Evolutionary conservation across 116 monocot genomes (phyloP).

Genomic region (Thalassia testudinum): DNA sequence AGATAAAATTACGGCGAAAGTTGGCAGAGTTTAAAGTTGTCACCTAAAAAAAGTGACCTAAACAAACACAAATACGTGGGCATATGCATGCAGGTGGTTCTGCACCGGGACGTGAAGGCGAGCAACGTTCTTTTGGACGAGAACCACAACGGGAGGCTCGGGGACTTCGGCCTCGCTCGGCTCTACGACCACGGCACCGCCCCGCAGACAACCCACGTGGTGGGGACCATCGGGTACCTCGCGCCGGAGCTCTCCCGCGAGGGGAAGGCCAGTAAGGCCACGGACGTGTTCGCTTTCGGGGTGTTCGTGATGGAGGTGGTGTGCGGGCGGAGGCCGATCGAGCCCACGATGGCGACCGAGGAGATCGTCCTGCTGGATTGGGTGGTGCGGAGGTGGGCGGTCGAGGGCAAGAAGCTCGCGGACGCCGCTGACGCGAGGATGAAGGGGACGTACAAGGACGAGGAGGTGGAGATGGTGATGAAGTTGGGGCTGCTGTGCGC

Average conservation of each 20-base stretch:
- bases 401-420: background rate
- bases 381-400: constrained; percentile 13
- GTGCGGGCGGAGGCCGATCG: constrained; percentile 28
- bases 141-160: constrained; percentile 5
- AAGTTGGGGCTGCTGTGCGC: constrained; percentile 13
- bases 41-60: no score
- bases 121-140: constrained; percentile 17
- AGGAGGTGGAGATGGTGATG: constrained; percentile 11
- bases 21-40: no score
- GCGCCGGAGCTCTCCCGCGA: constrained; percentile 23
- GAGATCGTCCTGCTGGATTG: constrained; percentile 18
- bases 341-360: background rate
- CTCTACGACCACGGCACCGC: constrained; percentile 22
- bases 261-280: constrained; percentile 7
- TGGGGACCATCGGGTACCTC: constrained; percentile 39
- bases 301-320: constrained; percentile 26
- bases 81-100: background rate
- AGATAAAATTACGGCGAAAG: no score
- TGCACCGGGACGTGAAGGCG: constrained; percentile 17
- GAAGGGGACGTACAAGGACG: background rate
- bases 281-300: constrained; percentile 20
- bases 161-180: constrained; percentile 24
- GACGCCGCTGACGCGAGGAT: constrained; percentile 4
- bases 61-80: no score
- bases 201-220: constrained; percentile 21